These are phyloP conservation scores for Gossypium ekmanianum DNA, from an alignment of 345 rosid genomes.

Conservation along the genomic window DNA sequence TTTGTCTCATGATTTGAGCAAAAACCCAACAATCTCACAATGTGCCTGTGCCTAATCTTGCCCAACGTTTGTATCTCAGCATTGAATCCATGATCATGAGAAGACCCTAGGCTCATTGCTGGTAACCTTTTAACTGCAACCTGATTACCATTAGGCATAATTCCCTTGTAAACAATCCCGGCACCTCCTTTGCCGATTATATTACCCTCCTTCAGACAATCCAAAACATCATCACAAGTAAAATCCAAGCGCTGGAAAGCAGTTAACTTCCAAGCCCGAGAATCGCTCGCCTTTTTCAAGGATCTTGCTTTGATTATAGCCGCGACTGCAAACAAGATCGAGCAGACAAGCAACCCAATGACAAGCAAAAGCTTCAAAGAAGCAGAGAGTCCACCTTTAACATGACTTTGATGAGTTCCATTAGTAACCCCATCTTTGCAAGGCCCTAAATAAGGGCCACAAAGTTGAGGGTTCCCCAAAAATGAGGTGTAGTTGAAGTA, in stretches of 20 bases:
- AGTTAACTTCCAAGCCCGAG: conserved; percentile 90
- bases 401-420: conserved; percentile 49
- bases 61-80: conserved; percentile 93
- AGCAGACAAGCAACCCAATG: conserved; percentile 65
- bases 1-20: conserved; percentile 89
- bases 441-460: conserved; percentile 85
- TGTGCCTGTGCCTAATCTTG: conserved; percentile 76
- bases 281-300: conserved; percentile 71
- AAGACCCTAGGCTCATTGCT: conserved; percentile 75
- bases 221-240: conserved; percentile 71
- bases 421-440: conserved; percentile 55
- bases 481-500: conserved; percentile 90
- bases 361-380: conserved; percentile 35
- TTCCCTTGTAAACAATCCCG: conserved; percentile 80
- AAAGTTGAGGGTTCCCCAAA: conserved; percentile 67
- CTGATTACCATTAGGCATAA: conserved; percentile 65
- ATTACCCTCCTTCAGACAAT: conserved; percentile 80
- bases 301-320: conserved; percentile 82
- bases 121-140: conserved; percentile 84
- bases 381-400: conserved; percentile 64
- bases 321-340: conserved; percentile 67
- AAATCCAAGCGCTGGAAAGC: conserved; percentile 88
- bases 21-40: conserved; percentile 71
- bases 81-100: conserved; percentile 90
- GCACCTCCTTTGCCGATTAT: conserved; percentile 93